These are phyloP conservation scores for Furcasterigmium sp. DNA, from an alignment of 2,329 filamentous ascomycete species.

Conservation along the genomic window DNA sequence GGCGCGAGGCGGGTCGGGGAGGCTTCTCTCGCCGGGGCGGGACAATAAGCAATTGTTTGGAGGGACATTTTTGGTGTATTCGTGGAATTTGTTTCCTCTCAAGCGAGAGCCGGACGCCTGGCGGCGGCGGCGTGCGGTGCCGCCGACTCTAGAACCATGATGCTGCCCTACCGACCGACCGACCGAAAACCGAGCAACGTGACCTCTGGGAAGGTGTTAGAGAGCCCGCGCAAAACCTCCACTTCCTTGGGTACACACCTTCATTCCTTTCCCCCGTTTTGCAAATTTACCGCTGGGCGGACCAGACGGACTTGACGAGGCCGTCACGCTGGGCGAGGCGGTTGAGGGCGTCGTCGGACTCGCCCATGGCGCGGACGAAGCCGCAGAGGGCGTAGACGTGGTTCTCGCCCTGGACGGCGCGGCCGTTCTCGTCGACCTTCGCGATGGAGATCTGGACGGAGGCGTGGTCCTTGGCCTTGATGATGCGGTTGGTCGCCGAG, in stretches of 20 bases:
- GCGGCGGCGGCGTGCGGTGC: conserved; percentile 25
- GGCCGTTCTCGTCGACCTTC: conserved; percentile 99
- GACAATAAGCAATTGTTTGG: neutral
- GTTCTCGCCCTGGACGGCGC: conserved; percentile 89
- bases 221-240: too few species aligned
- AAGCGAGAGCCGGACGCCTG: conserved; percentile 36
- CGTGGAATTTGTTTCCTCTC: conserved; percentile 13
- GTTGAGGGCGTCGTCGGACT: conserved; percentile 96
- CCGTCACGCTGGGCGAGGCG: conserved; percentile 92
- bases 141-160: conserved; percentile 15
- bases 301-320: conserved; percentile 96
- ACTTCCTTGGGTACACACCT: too few species aligned
- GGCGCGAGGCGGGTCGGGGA: conserved; percentile 45
- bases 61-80: conserved; percentile 14
- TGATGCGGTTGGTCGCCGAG: conserved; percentile 98
- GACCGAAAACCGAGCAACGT: conserved; percentile 12
- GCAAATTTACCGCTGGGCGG: conserved; percentile 58
- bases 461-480: conserved; percentile 99
- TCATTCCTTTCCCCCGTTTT: conserved; percentile 4
- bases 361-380: conserved; percentile 96
- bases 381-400: conserved; percentile 96
- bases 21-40: conserved; percentile 48
- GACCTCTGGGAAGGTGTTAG: conserved; percentile 6
- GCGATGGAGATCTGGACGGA: conserved; percentile 95
- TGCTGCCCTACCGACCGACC: conserved; percentile 12